These are phyloP conservation scores for Monosporascus sp. DNA, from an alignment of 2,329 filamentous ascomycete genomes.

Conservation along the genomic window DNA sequence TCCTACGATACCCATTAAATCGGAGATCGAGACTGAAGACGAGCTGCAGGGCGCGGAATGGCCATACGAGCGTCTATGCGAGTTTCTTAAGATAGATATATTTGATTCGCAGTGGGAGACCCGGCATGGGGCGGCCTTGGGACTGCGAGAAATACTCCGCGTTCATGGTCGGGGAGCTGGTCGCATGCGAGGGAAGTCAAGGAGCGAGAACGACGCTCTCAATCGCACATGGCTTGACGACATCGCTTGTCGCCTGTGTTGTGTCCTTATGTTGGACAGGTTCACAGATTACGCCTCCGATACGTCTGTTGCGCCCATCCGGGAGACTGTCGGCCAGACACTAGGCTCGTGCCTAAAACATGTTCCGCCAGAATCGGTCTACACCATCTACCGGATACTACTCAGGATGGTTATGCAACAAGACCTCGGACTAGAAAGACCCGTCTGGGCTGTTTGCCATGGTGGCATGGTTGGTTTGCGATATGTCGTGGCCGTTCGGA, in stretches of 20 bases:
- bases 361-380: constrained; percentile 71
- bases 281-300: constrained; percentile 98
- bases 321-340: constrained; percentile 92
- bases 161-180: constrained; percentile 90
- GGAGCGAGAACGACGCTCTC: constrained; percentile 67
- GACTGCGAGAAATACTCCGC: constrained; percentile 81
- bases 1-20: constrained; percentile 71
- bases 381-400: constrained; percentile 77
- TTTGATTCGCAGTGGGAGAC: constrained; percentile 95
- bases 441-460: constrained; percentile 92
- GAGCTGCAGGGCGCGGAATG: constrained; percentile 77
- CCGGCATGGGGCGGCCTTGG: constrained; percentile 93
- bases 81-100: constrained; percentile 87
- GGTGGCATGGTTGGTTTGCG: constrained; percentile 96
- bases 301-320: constrained; percentile 91
- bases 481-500: constrained; percentile 91
- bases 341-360: constrained; percentile 85
- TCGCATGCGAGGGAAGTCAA: constrained; percentile 63
- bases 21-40: constrained; percentile 73
- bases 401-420: constrained; percentile 89
- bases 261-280: constrained; percentile 93
- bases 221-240: constrained; percentile 91
- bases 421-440: constrained; percentile 65
- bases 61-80: constrained; percentile 91
- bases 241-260: constrained; percentile 88